Conservation (phyloP, 164 flowering plant species). For the Hamamelis virginiana region DNA sequence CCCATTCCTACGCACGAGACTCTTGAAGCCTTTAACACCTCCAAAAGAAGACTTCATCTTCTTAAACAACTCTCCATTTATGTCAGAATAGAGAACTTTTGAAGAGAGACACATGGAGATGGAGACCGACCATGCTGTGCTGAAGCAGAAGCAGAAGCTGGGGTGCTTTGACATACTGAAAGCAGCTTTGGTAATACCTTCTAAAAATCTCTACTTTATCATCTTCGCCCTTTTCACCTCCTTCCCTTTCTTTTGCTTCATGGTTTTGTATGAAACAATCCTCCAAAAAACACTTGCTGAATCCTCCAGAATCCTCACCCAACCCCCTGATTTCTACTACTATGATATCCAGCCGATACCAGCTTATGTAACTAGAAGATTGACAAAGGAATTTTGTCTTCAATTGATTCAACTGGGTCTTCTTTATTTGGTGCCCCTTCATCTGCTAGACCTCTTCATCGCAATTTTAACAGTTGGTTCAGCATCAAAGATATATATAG, state of each 20-base stretch:
- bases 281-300: not conserved
- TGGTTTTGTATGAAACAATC: not conserved
- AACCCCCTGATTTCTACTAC: not conserved
- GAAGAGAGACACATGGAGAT: not conserved
- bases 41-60: not conserved
- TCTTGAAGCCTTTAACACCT: no score
- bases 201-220: not conserved
- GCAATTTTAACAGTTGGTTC: not conserved
- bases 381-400: not conserved
- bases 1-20: not conserved
- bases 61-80: not conserved
- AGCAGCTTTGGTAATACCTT: not conserved
- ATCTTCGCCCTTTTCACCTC: not conserved
- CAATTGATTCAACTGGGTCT: slow-evolving; percentile 9
- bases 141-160: not conserved
- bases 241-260: slow-evolving; percentile 1
- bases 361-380: not conserved
- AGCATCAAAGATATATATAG: slow-evolving; percentile 14
- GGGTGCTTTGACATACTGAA: not conserved
- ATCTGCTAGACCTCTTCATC: slow-evolving; percentile 14
- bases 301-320: slow-evolving; percentile 1
- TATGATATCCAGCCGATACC: not conserved
- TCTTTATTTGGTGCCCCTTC: slow-evolving; percentile 10
- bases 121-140: not conserved
- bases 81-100: not conserved